Evolutionary conservation across 805 yeast species (phyloP).

Genomic region (Zygosaccharomyces siamensis): DNA sequence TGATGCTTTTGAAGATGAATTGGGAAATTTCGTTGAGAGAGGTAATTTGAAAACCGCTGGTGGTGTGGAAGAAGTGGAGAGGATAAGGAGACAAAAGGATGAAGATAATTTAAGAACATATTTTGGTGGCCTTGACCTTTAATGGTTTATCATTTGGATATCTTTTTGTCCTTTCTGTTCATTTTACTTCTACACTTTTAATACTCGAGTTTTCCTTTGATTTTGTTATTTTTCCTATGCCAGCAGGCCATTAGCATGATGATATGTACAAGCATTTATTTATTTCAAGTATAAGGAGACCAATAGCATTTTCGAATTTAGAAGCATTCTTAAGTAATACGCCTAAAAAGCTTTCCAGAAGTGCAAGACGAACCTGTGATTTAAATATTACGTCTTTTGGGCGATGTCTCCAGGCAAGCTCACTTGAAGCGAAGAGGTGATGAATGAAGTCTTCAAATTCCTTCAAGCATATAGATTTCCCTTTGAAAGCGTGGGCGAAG

Average conservation of each 20-base stretch:
- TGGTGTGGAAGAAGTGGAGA: conserved; percentile 83
- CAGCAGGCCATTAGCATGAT: neutral
- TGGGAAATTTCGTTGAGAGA: conserved; percentile 79
- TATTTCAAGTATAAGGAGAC: conserved; percentile 3
- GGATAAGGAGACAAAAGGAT: conserved; percentile 61
- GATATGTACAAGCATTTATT: conserved; percentile 3
- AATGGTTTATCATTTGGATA: conserved; percentile 11
- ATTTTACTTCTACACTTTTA: neutral
- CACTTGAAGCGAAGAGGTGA: neutral
- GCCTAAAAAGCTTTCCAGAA: conserved; percentile 12
- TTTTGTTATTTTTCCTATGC: neutral
- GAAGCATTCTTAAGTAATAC: conserved; percentile 11
- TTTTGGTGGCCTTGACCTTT: conserved; percentile 35
- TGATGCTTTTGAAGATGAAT: conserved; percentile 76
- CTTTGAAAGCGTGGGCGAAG: conserved; percentile 9
- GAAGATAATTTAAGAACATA: conserved; percentile 59
- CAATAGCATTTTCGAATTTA: conserved; percentile 13
- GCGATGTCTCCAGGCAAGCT: neutral
- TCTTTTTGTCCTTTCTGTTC: neutral
- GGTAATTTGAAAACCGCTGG: conserved; percentile 75
- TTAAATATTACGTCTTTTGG: neutral
- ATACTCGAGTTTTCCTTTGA: neutral
- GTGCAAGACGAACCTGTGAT: conserved; percentile 4
- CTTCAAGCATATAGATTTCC: neutral
- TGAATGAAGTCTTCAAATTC: conserved; percentile 4